Conservation (phyloP, 768 basidiomycete species). For the Nidula microcarpa region DNA sequence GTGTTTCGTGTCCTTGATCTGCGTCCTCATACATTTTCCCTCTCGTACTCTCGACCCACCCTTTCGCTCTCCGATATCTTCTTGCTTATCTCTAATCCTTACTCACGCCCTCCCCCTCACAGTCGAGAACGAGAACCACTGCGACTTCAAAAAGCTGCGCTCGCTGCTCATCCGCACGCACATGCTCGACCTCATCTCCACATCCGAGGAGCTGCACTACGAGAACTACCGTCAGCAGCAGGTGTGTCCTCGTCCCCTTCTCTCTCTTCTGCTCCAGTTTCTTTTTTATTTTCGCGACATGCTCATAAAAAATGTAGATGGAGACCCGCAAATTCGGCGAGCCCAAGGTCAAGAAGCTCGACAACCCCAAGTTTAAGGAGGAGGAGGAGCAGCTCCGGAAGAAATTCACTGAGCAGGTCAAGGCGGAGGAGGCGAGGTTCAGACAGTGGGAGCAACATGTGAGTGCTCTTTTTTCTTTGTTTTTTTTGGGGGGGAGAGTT, state of each 20-base stretch:
- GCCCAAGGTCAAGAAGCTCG: slow-evolving; percentile 96
- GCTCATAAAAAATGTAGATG: slow-evolving; percentile 44
- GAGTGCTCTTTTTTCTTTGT: slow-evolving; percentile 29
- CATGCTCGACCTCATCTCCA: slow-evolving; percentile 97
- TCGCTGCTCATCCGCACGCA: slow-evolving; percentile 94
- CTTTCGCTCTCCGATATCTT: neutral
- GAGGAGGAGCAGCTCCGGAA: slow-evolving; percentile 96
- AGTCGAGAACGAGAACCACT: slow-evolving; percentile 99
- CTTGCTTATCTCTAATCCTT: neutral
- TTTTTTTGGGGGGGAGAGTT: too few relatives aligned
- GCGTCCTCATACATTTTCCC: too few relatives aligned
- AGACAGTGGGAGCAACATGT: slow-evolving; percentile 99
- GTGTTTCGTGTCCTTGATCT: too few relatives aligned
- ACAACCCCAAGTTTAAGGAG: slow-evolving; percentile 99
- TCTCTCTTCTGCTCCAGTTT: too few relatives aligned
- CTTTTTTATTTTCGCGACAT: too few relatives aligned
- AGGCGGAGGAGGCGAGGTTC: slow-evolving; percentile 95
- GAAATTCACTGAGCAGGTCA: slow-evolving; percentile 99
- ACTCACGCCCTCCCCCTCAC: neutral
- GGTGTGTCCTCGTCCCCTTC: too few relatives aligned
- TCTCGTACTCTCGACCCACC: too few relatives aligned
- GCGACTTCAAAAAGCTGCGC: slow-evolving; percentile 97
- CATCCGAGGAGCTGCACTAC: slow-evolving; percentile 94
- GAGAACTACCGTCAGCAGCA: slow-evolving; percentile 97
- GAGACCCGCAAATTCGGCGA: slow-evolving; percentile 99